These are phyloP conservation scores for Parafenestella ontariensis DNA, from an alignment of 2,329 filamentous ascomycete genomes.

Conservation along the genomic window DNA sequence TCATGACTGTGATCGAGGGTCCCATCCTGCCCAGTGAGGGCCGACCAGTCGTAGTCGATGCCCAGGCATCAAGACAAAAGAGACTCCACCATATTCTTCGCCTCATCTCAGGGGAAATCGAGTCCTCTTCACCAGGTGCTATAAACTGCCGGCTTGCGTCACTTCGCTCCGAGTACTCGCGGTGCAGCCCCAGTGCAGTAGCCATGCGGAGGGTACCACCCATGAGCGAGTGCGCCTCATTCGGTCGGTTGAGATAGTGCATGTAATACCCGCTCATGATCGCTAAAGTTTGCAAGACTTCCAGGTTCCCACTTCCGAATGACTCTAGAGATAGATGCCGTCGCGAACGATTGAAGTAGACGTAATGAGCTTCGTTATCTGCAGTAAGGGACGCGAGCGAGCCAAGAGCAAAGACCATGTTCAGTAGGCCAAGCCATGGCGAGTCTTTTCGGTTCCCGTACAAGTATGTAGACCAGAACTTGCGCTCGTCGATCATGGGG, in stretches of 20 bases:
- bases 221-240: slow-evolving; percentile 76
- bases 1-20: slow-evolving; percentile 48
- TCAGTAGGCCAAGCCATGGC: slow-evolving; percentile 74
- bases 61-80: slow-evolving; percentile 55
- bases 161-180: slow-evolving; percentile 61
- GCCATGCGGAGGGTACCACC: slow-evolving; percentile 77
- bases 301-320: slow-evolving; percentile 74
- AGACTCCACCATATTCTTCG: slow-evolving; percentile 55
- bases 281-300: slow-evolving; percentile 74
- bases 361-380: slow-evolving; percentile 70
- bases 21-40: slow-evolving; percentile 50
- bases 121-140: slow-evolving; percentile 38
- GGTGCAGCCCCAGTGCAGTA: slow-evolving; percentile 74
- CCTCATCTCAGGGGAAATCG: slow-evolving; percentile 49
- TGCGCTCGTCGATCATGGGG: slow-evolving; percentile 75
- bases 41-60: slow-evolving; percentile 52
- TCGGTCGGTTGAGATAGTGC: slow-evolving; percentile 78
- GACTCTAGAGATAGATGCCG: slow-evolving; percentile 71
- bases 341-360: slow-evolving; percentile 73
- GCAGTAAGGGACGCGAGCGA: slow-evolving; percentile 71
- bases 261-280: slow-evolving; percentile 79
- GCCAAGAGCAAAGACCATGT: slow-evolving; percentile 79
- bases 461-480: slow-evolving; percentile 71
- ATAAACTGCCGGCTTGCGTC: slow-evolving; percentile 24
- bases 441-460: slow-evolving; percentile 69